Evolutionary conservation across 495 filamentous ascomycete genomes (phyloP).

Genomic region (Hypoxylon fuscum): DNA sequence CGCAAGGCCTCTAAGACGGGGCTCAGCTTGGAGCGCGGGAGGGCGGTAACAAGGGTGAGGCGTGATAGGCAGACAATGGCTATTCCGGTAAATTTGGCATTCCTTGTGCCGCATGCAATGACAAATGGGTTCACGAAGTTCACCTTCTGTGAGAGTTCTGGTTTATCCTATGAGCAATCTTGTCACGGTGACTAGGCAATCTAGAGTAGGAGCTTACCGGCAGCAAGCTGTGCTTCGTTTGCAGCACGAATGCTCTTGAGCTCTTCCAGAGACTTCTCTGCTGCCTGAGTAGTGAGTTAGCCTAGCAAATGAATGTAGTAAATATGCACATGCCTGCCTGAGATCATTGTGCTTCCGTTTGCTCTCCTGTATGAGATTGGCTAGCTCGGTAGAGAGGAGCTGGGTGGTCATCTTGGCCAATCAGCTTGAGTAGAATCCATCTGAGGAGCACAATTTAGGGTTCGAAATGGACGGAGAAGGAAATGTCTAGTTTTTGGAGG

Average conservation of each 20-base stretch:
- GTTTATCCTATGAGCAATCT: slow-evolving; percentile 38
- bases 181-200: not conserved
- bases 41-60: slow-evolving; percentile 78
- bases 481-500: not conserved
- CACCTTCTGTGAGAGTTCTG: slow-evolving; percentile 83
- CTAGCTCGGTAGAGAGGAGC: slow-evolving; percentile 87
- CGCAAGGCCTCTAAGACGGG: slow-evolving; percentile 87
- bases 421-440: slow-evolving; percentile 37
- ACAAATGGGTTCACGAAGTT: slow-evolving; percentile 92
- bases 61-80: slow-evolving; percentile 88
- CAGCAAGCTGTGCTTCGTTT: slow-evolving; percentile 83
- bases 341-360: slow-evolving; percentile 92
- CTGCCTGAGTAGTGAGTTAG: slow-evolving; percentile 67
- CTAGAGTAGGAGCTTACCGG: slow-evolving; percentile 64
- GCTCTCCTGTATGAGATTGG: slow-evolving; percentile 93
- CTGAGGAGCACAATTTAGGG: slow-evolving; percentile 16
- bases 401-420: slow-evolving; percentile 85
- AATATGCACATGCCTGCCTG: slow-evolving; percentile 69
- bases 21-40: slow-evolving; percentile 76
- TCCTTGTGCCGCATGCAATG: slow-evolving; percentile 87
- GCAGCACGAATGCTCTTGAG: slow-evolving; percentile 80
- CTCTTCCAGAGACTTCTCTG: slow-evolving; percentile 92
- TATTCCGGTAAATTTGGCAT: slow-evolving; percentile 86
- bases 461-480: not conserved
- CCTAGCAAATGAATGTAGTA: too few relatives aligned